Conservation (phyloP, 2,329 filamentous ascomycete genomes). For the Stachybotrys chlorohalonatus region DNA sequence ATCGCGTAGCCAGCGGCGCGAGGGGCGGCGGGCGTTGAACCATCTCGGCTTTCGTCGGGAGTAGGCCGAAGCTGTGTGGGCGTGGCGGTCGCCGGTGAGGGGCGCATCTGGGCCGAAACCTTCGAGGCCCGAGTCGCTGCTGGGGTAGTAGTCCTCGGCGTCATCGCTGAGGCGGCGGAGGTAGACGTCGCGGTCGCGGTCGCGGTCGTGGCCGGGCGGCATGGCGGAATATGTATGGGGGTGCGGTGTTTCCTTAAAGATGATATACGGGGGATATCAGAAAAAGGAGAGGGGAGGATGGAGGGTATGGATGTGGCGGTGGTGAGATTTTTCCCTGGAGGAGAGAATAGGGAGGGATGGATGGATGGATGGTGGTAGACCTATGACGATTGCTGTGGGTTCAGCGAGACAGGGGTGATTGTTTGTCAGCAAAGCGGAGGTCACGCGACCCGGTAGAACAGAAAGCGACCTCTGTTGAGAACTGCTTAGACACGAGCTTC, state of each 20-base stretch:
- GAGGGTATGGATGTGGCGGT: not conserved
- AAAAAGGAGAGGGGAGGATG: not conserved
- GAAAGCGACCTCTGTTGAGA: no score
- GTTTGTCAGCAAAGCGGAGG: no score
- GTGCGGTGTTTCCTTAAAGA: not conserved
- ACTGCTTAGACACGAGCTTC: no score
- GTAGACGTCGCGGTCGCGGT: not conserved
- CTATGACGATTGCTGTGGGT: no score
- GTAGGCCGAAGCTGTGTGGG: not conserved
- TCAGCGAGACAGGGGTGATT: no score
- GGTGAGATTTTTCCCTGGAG: no score
- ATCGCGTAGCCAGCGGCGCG: not conserved
- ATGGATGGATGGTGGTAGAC: no score
- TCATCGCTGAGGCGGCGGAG: not conserved
- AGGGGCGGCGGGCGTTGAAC: not conserved
- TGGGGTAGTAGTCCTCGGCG: not conserved
- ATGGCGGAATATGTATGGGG: not conserved
- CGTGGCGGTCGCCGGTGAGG: not conserved
- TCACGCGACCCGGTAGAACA: no score
- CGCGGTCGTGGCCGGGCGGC: not conserved
- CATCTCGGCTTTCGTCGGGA: not conserved
- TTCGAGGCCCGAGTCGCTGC: not conserved
- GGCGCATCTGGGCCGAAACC: not conserved
- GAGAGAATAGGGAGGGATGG: no score
- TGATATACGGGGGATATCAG: not conserved